Conservation (phyloP, 2,329 filamentous ascomycete species). For the Arthrobotrys entomopaga region DNA sequence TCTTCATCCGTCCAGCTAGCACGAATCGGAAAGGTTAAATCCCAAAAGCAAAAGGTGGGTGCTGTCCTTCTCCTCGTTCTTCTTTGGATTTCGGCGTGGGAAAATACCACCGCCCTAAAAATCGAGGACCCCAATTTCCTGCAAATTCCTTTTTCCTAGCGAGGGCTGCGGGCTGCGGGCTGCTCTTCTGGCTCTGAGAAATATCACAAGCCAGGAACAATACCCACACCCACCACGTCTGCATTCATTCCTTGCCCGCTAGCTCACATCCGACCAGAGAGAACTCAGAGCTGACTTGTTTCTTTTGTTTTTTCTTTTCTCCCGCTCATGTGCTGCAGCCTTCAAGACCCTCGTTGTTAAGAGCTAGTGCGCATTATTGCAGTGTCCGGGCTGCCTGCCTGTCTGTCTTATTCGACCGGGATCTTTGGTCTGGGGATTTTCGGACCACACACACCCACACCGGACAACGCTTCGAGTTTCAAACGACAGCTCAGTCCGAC, state of each 20-base stretch:
- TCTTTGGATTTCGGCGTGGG: constrained; percentile 44
- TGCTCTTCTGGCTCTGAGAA: constrained; percentile 24
- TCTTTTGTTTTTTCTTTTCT: constrained; percentile 19
- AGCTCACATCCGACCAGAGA: constrained; percentile 19
- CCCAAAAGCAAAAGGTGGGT: constrained; percentile 46
- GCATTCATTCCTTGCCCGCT: constrained; percentile 36
- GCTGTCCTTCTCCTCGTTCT: not conserved
- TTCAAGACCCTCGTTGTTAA: constrained; percentile 38
- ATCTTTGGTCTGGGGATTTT: constrained; percentile 41
- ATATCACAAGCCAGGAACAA: constrained; percentile 55
- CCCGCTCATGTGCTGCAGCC: constrained; percentile 54
- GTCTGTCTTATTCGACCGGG: constrained; percentile 50
- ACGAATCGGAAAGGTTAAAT: constrained; percentile 51
- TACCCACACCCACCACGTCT: constrained; percentile 4
- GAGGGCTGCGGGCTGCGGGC: too few relatives aligned
- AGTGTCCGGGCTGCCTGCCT: constrained; percentile 51
- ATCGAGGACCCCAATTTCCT: constrained; percentile 2
- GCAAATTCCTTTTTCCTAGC: constrained; percentile 38
- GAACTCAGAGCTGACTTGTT: constrained; percentile 49
- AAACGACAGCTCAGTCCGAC: constrained; percentile 46
- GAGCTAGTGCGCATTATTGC: constrained; percentile 26
- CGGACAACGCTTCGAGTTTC: constrained; percentile 48
- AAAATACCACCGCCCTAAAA: constrained; percentile 20
- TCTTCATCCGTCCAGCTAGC: constrained; percentile 27
- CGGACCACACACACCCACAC: constrained; percentile 41